Conservation (phyloP, 495 filamentous ascomycete genomes). For the Daldinia grandis region DNA sequence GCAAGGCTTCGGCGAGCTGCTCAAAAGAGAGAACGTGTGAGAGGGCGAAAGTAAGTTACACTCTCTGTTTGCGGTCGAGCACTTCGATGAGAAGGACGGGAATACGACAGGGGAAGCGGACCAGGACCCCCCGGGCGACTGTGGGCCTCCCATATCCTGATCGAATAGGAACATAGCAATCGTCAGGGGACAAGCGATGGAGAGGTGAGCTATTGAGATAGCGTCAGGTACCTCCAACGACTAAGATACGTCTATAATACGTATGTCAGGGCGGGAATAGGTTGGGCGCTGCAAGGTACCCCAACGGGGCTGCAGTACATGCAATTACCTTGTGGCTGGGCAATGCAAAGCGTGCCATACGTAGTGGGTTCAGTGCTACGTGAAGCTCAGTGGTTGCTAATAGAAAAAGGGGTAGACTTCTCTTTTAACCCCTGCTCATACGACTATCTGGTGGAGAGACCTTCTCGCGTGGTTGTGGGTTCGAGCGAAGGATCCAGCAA, state of each 20-base stretch:
- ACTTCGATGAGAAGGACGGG: conserved; percentile 25
- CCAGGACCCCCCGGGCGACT: conserved; percentile 27
- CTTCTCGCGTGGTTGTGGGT: conserved; percentile 37
- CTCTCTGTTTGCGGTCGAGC: conserved; percentile 17
- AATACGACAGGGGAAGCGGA: conserved; percentile 32
- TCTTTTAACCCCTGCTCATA: conserved; percentile 32
- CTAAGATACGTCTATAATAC: conserved; percentile 26
- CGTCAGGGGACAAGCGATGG: conserved; percentile 24
- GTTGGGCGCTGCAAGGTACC: conserved; percentile 30
- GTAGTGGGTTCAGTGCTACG: conserved; percentile 32
- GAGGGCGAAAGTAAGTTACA: conserved; percentile 20
- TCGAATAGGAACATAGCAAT: conserved; percentile 35
- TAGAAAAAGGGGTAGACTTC: conserved; percentile 33
- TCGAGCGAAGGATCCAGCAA: conserved; percentile 29
- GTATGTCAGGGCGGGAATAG: neutral
- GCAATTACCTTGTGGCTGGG: conserved; percentile 39
- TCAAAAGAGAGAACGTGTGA: conserved; percentile 22
- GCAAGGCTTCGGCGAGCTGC: conserved; percentile 19
- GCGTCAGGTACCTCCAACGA: conserved; percentile 37
- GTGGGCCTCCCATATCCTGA: conserved; percentile 22
- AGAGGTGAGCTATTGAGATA: conserved; percentile 26
- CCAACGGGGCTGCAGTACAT: conserved; percentile 24
- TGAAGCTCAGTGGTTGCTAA: conserved; percentile 11
- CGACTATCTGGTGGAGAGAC: conserved; percentile 32
- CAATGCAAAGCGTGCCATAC: conserved; percentile 36